Conservation (phyloP, 306 rosid species). For the Dryas octopetala region DNA sequence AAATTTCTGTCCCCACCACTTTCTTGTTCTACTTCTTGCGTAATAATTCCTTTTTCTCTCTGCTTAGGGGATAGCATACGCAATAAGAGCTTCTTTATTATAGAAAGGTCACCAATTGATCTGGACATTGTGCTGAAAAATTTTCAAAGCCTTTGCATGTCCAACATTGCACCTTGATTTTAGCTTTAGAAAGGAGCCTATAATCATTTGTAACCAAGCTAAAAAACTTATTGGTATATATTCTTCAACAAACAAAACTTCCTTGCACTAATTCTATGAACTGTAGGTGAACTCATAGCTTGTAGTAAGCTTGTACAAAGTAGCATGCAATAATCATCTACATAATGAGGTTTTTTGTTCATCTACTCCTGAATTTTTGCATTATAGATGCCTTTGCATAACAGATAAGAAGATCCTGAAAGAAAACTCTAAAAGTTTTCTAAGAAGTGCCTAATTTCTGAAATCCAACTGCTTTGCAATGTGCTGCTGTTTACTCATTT, state of each 20-base stretch:
- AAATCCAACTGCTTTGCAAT: neutral
- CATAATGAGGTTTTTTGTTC: neutral
- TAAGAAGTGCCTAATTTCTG: neutral
- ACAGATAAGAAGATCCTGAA: too few species aligned
- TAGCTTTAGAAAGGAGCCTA: neutral
- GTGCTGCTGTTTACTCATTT: conserved; percentile 17
- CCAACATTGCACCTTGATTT: neutral
- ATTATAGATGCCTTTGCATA: neutral
- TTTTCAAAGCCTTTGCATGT: neutral
- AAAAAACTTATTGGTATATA: neutral
- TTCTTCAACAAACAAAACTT: neutral
- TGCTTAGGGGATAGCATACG: neutral
- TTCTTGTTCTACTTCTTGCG: neutral
- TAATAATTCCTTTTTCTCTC: neutral
- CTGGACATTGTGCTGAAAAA: neutral
- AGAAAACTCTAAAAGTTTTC: too few species aligned
- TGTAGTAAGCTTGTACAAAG: neutral
- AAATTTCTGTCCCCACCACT: neutral
- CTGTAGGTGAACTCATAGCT: neutral
- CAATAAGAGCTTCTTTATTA: neutral
- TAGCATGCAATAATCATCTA: neutral
- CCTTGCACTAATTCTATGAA: neutral
- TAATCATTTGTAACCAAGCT: neutral
- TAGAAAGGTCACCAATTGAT: neutral
- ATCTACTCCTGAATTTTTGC: neutral